phyloP scores from a whole-genome alignment of 192 early-diverging fungal genomes.

The Coemansia umbellata region DNA sequence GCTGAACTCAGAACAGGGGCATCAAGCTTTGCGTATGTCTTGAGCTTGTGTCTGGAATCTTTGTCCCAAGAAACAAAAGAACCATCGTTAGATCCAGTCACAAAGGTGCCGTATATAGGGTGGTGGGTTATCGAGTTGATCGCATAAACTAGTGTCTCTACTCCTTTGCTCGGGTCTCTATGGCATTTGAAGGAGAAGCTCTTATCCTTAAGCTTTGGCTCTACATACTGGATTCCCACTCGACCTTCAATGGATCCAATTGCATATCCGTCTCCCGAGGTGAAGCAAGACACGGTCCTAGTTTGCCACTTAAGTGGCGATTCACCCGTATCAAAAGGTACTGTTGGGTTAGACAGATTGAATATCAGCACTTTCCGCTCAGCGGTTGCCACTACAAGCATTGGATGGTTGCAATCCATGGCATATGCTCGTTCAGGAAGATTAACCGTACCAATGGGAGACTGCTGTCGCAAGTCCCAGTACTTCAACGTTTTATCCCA shows the following conservation, averaged over 20 bases:
- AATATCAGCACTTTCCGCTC: conserved; percentile 80
- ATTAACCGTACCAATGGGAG: conserved; percentile 66
- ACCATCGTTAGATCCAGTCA: conserved; percentile 84
- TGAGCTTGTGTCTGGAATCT: conserved; percentile 81
- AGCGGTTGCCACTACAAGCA: conserved; percentile 91
- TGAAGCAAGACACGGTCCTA: conserved; percentile 75
- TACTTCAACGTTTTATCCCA: conserved; percentile 98
- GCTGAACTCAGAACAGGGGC: conserved; percentile 67
- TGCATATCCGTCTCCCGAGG: conserved; percentile 74
- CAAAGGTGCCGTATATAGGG: conserved; percentile 76
- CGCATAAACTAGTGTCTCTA: conserved; percentile 65
- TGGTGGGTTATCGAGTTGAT: conserved; percentile 46
- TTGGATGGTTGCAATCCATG: conserved; percentile 76
- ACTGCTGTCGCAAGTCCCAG: conserved; percentile 84
- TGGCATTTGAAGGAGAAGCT: conserved; percentile 94
- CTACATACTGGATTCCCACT: conserved; percentile 88
- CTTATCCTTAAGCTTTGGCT: conserved; percentile 61
- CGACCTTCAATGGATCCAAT: conserved; percentile 94
- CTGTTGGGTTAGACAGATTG: conserved; percentile 73
- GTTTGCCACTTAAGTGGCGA: conserved; percentile 60
- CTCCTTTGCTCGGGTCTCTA: conserved; percentile 66
- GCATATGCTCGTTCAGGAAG: conserved; percentile 88
- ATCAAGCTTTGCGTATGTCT: conserved; percentile 62
- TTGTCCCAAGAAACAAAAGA: conserved; percentile 93
- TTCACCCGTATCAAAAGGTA: conserved; percentile 63